phyloP scores from a whole-genome alignment of 768 basidiomycete genomes.

The Glaciozyma antarctica region DNA sequence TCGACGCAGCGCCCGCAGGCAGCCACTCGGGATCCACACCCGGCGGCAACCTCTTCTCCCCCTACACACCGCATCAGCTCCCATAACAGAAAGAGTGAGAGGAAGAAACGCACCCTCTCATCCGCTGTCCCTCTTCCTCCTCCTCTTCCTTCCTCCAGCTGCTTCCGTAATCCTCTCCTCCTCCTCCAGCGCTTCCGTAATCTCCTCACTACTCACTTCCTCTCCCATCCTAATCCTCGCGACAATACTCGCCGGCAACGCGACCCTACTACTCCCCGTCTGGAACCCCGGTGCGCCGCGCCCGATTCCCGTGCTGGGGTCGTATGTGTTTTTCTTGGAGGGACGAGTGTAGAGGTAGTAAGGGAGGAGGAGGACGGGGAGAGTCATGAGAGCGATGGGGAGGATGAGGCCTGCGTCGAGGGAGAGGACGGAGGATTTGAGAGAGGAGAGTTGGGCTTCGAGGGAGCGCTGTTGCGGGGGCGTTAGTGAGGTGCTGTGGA shows the following conservation, averaged over 20 bases:
- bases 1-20: too few species aligned
- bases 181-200: slow-evolving; percentile 22
- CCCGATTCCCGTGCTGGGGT: slow-evolving; percentile 20
- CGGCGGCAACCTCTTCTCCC: too few species aligned
- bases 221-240: slow-evolving; percentile 28
- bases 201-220: slow-evolving; percentile 28
- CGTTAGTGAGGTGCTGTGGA: neutral
- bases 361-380: slow-evolving; percentile 19
- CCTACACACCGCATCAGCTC: too few species aligned
- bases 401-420: slow-evolving; percentile 17
- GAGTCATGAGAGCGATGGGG: slow-evolving; percentile 16
- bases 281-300: slow-evolving; percentile 29
- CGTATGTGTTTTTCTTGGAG: neutral
- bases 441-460: neutral
- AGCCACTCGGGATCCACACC: too few species aligned
- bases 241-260: slow-evolving; percentile 16
- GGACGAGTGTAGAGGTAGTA: slow-evolving; percentile 9
- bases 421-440: neutral
- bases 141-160: too few species aligned
- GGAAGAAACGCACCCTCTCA: too few species aligned
- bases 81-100: too few species aligned
- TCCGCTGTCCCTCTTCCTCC: too few species aligned
- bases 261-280: slow-evolving; percentile 13
- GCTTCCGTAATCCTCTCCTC: slow-evolving; percentile 1
- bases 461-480: neutral